Base-by-base conservation (phyloP, 805 yeast species). In the Candida lessepsii region DNA sequence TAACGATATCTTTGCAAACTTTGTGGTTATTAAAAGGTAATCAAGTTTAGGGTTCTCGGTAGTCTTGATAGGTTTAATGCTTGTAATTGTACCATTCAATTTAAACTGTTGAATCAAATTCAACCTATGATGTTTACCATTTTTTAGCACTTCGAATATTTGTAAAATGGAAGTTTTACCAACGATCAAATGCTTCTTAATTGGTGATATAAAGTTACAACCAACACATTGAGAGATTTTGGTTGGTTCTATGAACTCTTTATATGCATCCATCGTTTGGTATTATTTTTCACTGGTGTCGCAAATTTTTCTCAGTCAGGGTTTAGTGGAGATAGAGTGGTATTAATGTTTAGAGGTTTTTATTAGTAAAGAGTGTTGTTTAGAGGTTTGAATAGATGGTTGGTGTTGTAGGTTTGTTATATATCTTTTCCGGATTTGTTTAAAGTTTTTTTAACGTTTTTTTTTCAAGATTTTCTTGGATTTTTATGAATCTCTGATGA, bases 161-260 rank as follows among this genome's bases (percentile, higher is more conserved):
- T 84, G 87, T 13, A 90, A 70, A 2, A 85, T 53, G 7, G 85
- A 78, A 11, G 90, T 84, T 45, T 81, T 81, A 2, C 83, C 88
- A 3, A 85, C 76, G 11, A 87, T 63, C 52, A 90, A 65, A 48
- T 83, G 84, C 47, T 68, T 70, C 24, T 53, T 57, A 1, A 60
- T 56, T 1, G 74, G 53, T 2, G 67, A 61, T 2, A 78, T 70
- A 49, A 78, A 75, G 46, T 75, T 58, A 34, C 83, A 76, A 6
- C 77, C 65, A 17, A 80, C 47, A 33, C 83, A 71, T 45, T 76
- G 78, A n/a, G 82, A 60, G 27, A 86, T 86, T 49, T 80, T 76
- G 2, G 95, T 70, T 2, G 96, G 95, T 49, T 78, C 84, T 35
- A 85, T 71, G 49, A 88, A 71, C 57, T 85, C 88, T 48, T 83